phyloP scores from a whole-genome alignment of 352 stramenopile genomes.

The Phytopythium kandeliae region DNA sequence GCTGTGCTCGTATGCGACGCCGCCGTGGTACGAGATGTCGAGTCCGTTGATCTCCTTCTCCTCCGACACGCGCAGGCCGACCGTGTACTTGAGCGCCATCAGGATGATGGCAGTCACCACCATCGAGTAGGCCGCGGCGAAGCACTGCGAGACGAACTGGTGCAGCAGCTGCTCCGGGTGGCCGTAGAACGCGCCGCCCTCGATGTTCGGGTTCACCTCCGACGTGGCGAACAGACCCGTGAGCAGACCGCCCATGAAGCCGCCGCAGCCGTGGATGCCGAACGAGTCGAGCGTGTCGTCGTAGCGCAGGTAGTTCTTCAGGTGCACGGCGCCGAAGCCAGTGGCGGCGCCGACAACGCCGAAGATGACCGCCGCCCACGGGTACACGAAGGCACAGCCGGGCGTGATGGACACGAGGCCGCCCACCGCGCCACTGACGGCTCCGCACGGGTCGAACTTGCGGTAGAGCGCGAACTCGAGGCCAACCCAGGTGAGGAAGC shows the following conservation, averaged over 20 bases:
- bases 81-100: constrained; percentile 17
- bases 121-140: constrained; percentile 11
- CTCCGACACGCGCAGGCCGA: constrained; percentile 13
- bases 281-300: constrained; percentile 33
- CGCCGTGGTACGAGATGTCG: constrained; percentile 13
- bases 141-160: constrained; percentile 17
- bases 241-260: constrained; percentile 19
- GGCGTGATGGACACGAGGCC: constrained; percentile 24
- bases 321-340: constrained; percentile 7
- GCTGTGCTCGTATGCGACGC: constrained; percentile 11
- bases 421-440: constrained; percentile 16
- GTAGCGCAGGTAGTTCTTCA: constrained; percentile 18
- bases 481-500: constrained; percentile 18
- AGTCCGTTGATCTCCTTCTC: constrained; percentile 12
- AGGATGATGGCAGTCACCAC: constrained; percentile 7
- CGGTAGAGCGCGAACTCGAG: constrained; percentile 12
- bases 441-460: constrained; percentile 16
- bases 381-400: constrained; percentile 18
- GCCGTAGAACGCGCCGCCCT: constrained; percentile 25
- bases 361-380: constrained; percentile 19
- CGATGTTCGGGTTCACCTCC: constrained; percentile 25
- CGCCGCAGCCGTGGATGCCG: constrained; percentile 15
- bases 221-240: constrained; percentile 21
- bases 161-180: constrained; percentile 19
- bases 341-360: constrained; percentile 13